Evolutionary conservation across 2,329 filamentous ascomycete genomes (phyloP).

Genomic region (Aspergillus niger): DNA sequence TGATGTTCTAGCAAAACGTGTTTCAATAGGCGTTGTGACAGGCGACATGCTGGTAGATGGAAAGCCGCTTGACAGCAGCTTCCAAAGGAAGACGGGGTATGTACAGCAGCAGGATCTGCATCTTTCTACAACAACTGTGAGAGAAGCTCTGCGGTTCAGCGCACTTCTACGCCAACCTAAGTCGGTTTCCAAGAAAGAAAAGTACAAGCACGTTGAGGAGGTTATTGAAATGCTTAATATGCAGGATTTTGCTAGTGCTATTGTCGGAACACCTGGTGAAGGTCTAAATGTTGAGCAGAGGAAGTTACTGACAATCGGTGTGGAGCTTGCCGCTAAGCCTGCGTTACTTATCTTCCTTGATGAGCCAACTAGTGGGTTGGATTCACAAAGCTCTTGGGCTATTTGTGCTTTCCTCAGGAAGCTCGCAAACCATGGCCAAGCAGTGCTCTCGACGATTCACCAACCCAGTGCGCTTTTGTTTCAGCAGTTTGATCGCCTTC

Average conservation of each 20-base stretch:
- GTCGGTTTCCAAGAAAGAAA: constrained; percentile 68
- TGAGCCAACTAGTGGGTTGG: constrained; percentile 87
- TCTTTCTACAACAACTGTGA: constrained; percentile 77
- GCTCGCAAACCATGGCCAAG: constrained; percentile 80
- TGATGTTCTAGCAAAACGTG: constrained; percentile 60
- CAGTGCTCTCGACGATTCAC: constrained; percentile 90
- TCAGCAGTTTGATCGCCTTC: constrained; percentile 70
- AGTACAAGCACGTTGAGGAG: constrained; percentile 80
- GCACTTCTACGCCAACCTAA: constrained; percentile 81
- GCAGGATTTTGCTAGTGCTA: constrained; percentile 81
- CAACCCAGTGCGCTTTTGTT: constrained; percentile 93
- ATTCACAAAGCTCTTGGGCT: constrained; percentile 86
- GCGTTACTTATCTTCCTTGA: constrained; percentile 85
- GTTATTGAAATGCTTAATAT: constrained; percentile 81
- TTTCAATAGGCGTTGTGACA: constrained; percentile 63
- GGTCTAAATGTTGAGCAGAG: constrained; percentile 64
- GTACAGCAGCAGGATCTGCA: constrained; percentile 76
- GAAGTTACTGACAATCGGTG: constrained; percentile 81
- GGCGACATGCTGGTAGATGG: constrained; percentile 69
- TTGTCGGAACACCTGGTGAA: constrained; percentile 84
- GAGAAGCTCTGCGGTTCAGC: constrained; percentile 82
- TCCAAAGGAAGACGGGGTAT: constrained; percentile 67
- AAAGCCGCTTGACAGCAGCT: constrained; percentile 56
- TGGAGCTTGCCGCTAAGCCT: constrained; percentile 88
- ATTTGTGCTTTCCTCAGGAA: constrained; percentile 86